phyloP scores from a whole-genome alignment of 1,284 basidiomycete genomes.

The Ustilago xerochloae region DNA sequence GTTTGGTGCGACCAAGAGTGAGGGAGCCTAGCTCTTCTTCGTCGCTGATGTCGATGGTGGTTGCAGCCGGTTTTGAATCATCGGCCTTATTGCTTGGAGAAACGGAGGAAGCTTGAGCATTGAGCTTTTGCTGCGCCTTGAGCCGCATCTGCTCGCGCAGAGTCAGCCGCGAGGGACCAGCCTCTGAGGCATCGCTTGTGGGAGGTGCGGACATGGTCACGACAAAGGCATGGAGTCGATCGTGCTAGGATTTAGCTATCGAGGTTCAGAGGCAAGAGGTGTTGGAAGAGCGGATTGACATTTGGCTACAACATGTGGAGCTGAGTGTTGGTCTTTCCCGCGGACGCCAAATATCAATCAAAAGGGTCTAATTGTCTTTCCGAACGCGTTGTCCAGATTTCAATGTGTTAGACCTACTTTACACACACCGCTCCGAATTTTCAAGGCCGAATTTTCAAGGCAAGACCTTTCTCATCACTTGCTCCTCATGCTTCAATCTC shows the following conservation, averaged over 20 bases:
- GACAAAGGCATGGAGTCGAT: neutral
- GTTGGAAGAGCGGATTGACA: neutral
- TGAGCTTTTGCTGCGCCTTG: constrained; percentile 39
- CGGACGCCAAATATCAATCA: too few relatives aligned
- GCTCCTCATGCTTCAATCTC: too few relatives aligned
- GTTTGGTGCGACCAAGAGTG: constrained; percentile 16
- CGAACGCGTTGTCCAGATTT: too few relatives aligned
- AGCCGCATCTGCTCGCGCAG: constrained; percentile 39
- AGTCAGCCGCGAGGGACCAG: constrained; percentile 11
- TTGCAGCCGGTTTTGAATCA: neutral
- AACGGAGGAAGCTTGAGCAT: constrained; percentile 2
- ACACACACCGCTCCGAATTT: too few relatives aligned
- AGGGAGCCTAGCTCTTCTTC: constrained; percentile 35
- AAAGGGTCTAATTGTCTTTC: too few relatives aligned
- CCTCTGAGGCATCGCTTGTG: neutral
- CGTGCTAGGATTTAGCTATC: neutral
- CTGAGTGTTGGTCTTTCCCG: neutral
- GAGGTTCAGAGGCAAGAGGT: neutral
- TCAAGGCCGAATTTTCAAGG: neutral
- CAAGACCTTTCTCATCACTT: too few relatives aligned
- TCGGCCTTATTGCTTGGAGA: neutral
- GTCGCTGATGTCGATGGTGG: constrained; percentile 3
- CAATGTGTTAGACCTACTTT: too few relatives aligned
- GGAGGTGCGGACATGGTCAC: neutral
- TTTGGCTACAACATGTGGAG: neutral